These are phyloP conservation scores for Mortierella sp. DNA, from an alignment of 371 early-diverging fungal species.

Conservation along the genomic window DNA sequence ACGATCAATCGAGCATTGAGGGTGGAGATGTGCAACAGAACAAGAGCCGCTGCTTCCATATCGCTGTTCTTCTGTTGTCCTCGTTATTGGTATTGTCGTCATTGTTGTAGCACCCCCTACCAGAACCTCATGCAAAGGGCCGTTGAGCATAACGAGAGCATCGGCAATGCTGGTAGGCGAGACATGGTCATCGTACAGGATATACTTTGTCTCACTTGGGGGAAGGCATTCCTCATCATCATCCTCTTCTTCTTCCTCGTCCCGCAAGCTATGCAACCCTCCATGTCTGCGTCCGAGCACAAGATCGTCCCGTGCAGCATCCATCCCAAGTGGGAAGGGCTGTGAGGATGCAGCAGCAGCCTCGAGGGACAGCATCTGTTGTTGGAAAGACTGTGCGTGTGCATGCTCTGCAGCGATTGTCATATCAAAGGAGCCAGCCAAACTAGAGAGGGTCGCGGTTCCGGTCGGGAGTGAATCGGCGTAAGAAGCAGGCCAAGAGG, in stretches of 20 bases:
- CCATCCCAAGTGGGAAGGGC: slow-evolving; percentile 5
- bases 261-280: slow-evolving; percentile 16
- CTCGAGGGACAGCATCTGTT: slow-evolving; percentile 32
- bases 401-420: neutral
- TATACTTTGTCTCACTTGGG: slow-evolving; percentile 48
- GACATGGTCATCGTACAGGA: slow-evolving; percentile 51
- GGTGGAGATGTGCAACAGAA: neutral
- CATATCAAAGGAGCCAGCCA: no score
- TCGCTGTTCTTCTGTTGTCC: neutral
- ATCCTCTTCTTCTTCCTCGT: slow-evolving; percentile 16
- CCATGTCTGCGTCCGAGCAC: slow-evolving; percentile 4
- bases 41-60: neutral
- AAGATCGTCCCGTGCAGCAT: slow-evolving; percentile 3
- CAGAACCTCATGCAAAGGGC: slow-evolving; percentile 18
- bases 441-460: no score
- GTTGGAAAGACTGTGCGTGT: slow-evolving; percentile 23
- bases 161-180: slow-evolving; percentile 31
- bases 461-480: neutral
- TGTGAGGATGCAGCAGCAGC: slow-evolving; percentile 8
- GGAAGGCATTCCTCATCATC: slow-evolving; percentile 47
- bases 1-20: neutral
- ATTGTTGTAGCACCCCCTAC: neutral
- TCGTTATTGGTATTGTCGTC: neutral
- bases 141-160: slow-evolving; percentile 38
- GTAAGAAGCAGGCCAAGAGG: neutral